Evolutionary conservation across 495 filamentous ascomycete species (phyloP), one percentile per base, ranked within the genome.

Genomic region (Lentithecium fluviatile): DNA sequence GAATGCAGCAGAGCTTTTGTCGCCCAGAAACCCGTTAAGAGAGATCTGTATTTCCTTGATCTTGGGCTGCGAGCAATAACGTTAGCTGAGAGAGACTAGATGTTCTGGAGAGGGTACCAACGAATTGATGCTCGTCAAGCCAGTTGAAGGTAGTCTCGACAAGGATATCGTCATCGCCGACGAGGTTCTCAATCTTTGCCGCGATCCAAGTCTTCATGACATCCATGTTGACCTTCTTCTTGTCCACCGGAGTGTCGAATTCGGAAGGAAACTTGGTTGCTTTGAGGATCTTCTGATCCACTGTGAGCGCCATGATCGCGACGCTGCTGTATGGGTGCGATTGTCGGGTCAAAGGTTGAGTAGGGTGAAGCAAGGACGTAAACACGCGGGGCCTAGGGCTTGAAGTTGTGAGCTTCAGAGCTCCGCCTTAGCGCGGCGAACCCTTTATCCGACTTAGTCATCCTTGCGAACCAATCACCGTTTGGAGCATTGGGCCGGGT

Each of bases 121-220:
- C 92, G 75, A 82, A 88, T 66, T 89, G 84, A 40, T 83, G 74
- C 19, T 85, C 86, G 69, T 97, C 94, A 19, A 97, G 79, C 32
- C 96, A 76, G 68, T 92, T 90, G 75, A 91, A 96, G 71, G 90
- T 90, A 12, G 95, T 84, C 74, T 96, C 91, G 58, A 91, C 93
- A 20, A 97, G 87, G 32, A 98, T 89, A 68, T 97, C 94, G 70
- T 98, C 94, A 69, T 81, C 88, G 7, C 87, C 88, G 21, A 97
- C 79, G 52, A 97, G 93, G 34, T 89, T 85, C 10, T 87, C 88
- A 51, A 97, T 89, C 71, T 86, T 88, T 58, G 83, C 83, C 2
- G 89, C 86, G 70, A 97, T 96, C 94, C 94, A 98, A 90, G 91
- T 95, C 80, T 97, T 97, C 85, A 97, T 93, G 56, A 97, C 90